phyloP scores from a whole-genome alignment of 495 filamentous ascomycete species.

The Filosporella fistucella region DNA sequence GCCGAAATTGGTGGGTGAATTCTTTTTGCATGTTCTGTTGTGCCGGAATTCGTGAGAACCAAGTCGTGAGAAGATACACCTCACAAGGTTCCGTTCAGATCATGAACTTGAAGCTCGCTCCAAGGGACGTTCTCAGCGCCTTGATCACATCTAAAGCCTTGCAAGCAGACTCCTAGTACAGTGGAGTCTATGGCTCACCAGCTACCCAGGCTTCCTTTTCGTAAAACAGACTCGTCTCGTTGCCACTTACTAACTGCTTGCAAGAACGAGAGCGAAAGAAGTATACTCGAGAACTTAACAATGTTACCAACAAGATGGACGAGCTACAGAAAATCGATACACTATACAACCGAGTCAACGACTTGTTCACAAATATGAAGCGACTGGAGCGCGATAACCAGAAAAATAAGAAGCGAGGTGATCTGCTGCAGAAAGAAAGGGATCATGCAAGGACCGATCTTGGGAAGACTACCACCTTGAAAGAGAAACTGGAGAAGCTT shows the following conservation, averaged over 20 bases:
- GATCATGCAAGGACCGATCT: constrained; percentile 83
- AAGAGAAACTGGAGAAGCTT: constrained; percentile 92
- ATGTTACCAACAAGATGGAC: constrained; percentile 76
- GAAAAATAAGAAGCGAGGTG: constrained; percentile 92
- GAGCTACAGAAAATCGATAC: constrained; percentile 70
- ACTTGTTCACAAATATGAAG: constrained; percentile 91
- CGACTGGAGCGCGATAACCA: constrained; percentile 86
- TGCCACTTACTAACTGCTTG: neutral
- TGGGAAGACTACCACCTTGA: constrained; percentile 79
- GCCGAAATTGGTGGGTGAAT: constrained; percentile 87
- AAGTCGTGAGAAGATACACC: too few relatives aligned
- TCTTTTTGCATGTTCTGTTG: too few relatives aligned
- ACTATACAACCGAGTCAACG: constrained; percentile 85
- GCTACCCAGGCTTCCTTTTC: too few relatives aligned
- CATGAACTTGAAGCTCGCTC: too few relatives aligned
- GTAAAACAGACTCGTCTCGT: too few relatives aligned
- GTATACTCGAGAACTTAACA: constrained; percentile 82
- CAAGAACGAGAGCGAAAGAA: constrained; percentile 75
- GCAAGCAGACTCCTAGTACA: too few relatives aligned
- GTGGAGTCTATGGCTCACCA: too few relatives aligned
- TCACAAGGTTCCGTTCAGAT: too few relatives aligned
- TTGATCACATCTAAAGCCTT: too few relatives aligned
- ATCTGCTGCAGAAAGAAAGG: constrained; percentile 94
- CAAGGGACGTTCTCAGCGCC: too few relatives aligned
- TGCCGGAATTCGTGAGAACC: too few relatives aligned